phyloP scores from a whole-genome alignment of 2,329 filamentous ascomycete genomes.

The Ophiostoma himal-ulmi region DNA sequence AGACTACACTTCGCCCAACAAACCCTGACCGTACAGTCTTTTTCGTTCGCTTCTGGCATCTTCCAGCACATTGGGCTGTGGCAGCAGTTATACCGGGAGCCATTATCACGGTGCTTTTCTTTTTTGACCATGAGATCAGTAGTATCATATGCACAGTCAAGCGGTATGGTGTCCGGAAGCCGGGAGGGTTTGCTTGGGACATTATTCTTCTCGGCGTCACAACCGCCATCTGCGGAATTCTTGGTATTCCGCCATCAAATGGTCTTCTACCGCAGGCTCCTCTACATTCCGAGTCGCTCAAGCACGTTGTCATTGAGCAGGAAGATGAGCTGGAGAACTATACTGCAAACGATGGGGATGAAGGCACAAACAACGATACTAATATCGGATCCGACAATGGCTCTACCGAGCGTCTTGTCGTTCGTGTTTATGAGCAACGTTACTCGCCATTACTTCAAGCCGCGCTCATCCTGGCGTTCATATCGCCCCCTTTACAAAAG shows the following conservation, averaged over 20 bases:
- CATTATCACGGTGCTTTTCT: constrained; percentile 18
- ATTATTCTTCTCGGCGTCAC: constrained; percentile 18
- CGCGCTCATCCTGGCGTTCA: not conserved
- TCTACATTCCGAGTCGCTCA: constrained; percentile 57
- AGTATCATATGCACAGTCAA: constrained; percentile 18
- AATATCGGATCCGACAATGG: not conserved
- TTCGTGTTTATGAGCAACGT: not conserved
- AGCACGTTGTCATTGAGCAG: constrained; percentile 42
- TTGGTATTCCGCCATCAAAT: constrained; percentile 59
- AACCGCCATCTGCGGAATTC: constrained; percentile 17
- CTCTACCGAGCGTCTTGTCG: not conserved
- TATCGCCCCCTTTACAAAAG: not conserved
- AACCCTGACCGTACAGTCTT: constrained; percentile 15
- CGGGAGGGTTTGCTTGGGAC: constrained; percentile 20
- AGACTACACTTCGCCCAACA: constrained; percentile 15
- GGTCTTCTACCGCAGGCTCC: constrained; percentile 61
- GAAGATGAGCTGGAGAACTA: constrained; percentile 28
- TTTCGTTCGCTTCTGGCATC: constrained; percentile 19
- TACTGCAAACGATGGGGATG: not conserved
- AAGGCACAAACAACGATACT: not conserved
- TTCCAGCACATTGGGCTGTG: constrained; percentile 15
- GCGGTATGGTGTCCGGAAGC: constrained; percentile 16
- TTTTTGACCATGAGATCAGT: constrained; percentile 19
- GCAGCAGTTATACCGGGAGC: constrained; percentile 17
- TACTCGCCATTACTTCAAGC: not conserved